phyloP scores from a whole-genome alignment of 768 basidiomycete species.

The Leccinum uliginosum region DNA sequence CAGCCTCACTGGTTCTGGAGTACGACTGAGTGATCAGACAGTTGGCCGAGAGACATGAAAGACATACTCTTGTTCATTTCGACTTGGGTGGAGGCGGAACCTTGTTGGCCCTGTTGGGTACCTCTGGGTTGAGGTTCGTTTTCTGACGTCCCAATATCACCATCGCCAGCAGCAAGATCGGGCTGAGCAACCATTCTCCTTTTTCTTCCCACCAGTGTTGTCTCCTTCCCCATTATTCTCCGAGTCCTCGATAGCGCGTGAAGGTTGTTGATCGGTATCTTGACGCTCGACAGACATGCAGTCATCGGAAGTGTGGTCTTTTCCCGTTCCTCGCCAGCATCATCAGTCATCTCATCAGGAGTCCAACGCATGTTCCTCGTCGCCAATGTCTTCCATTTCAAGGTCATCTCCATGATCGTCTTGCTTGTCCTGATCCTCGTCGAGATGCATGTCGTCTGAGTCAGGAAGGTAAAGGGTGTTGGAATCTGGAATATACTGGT shows the following conservation, averaged over 20 bases:
- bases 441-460: constrained; percentile 76
- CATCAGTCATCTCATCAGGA: constrained; percentile 31
- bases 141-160: constrained; percentile 16
- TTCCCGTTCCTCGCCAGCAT: constrained; percentile 1
- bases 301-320: constrained; percentile 17
- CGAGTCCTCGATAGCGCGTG: constrained; percentile 18
- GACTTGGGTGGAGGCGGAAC: constrained; percentile 11
- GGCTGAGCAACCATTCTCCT: constrained; percentile 31
- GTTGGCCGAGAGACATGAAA: neutral
- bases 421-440: constrained; percentile 29
- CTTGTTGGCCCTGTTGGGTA: constrained; percentile 20
- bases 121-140: constrained; percentile 17
- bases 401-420: constrained; percentile 25
- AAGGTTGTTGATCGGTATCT: constrained; percentile 20
- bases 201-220: constrained; percentile 26
- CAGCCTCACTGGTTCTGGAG: constrained; percentile 9
- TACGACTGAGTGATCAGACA: neutral
- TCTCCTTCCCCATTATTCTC: constrained; percentile 21
- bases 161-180: constrained; percentile 31
- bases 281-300: constrained; percentile 19
- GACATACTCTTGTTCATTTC: constrained; percentile 19
- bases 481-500: constrained; percentile 73
- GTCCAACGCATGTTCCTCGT: constrained; percentile 23
- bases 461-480: constrained; percentile 86
- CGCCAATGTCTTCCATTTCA: constrained; percentile 36